A percentile compares a stretch with the other conserved stretches of the same genome.
Evolutionary conservation across 192 early-diverging fungal species (phyloP).

Genomic region (Coemansia sp.): DNA sequence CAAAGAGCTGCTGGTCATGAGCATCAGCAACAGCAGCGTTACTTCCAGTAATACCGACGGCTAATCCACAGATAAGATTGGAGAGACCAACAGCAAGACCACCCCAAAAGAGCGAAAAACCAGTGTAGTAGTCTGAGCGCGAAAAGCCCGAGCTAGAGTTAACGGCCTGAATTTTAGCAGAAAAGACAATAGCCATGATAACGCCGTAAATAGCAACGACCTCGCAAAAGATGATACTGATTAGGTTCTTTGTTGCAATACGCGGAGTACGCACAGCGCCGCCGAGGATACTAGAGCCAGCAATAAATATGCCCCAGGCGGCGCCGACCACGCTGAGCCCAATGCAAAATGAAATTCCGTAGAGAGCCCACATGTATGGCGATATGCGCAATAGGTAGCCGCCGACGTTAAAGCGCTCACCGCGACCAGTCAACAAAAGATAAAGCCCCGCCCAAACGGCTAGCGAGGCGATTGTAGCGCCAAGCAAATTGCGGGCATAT

Average conservation of each 20-base stretch:
- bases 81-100: constrained; percentile 93
- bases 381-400: constrained; percentile 72
- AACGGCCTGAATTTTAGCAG: constrained; percentile 76
- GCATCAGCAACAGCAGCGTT: constrained; percentile 96
- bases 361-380: constrained; percentile 87
- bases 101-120: constrained; percentile 95
- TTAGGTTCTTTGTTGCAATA: constrained; percentile 95
- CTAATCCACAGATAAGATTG: constrained; percentile 91
- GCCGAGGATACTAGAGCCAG: constrained; percentile 87
- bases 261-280: constrained; percentile 88
- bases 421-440: constrained; percentile 84
- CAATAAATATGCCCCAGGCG: constrained; percentile 96
- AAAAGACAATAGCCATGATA: constrained; percentile 98
- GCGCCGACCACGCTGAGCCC: constrained; percentile 91
- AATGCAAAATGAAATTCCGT: constrained; percentile 84
- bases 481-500: constrained; percentile 29
- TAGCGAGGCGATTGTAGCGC: constrained; percentile 13
- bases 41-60: constrained; percentile 91
- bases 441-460: constrained; percentile 65
- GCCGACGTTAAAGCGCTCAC: constrained; percentile 88
- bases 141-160: constrained; percentile 53
- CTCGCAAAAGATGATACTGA: constrained; percentile 99
- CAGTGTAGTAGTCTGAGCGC: constrained; percentile 75
- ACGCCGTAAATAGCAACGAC: constrained; percentile 99
- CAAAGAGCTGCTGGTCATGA: constrained; percentile 91